Percentiles rank a stretch among this genome's conserved stretches.
These are phyloP conservation scores for Coelastrella sp. DNA, from an alignment of 139 green algal genomes.

Conservation along the genomic window DNA sequence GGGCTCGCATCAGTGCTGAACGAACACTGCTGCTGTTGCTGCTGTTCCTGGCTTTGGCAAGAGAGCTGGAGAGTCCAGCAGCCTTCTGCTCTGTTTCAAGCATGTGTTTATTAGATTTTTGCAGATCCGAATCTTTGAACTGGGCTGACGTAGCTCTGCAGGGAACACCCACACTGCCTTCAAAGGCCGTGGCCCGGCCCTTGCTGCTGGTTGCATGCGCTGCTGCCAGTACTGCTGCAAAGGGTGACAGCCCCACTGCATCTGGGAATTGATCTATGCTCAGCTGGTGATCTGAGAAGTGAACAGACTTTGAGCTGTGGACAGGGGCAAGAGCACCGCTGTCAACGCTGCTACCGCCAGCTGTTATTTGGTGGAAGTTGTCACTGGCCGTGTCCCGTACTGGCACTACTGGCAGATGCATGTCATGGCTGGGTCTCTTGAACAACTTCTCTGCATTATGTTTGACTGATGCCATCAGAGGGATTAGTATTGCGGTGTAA, in stretches of 20 bases:
- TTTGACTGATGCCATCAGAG: background rate
- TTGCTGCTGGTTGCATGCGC: background rate
- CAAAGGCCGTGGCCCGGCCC: no score
- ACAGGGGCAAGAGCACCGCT: background rate
- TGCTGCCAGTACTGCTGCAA: background rate
- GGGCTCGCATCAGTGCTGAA: background rate
- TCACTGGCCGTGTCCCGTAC: background rate
- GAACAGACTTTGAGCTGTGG: background rate
- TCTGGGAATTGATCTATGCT: background rate
- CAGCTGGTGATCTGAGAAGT: background rate
- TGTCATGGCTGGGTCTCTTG: background rate
- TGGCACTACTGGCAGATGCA: no score
- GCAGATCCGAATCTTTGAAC: no score
- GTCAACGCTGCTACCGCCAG: background rate
- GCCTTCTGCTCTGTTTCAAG: background rate
- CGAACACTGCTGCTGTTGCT: background rate
- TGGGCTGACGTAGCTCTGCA: no score
- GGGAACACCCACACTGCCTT: no score
- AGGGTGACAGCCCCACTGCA: background rate
- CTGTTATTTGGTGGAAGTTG: background rate
- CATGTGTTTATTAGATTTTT: no score
- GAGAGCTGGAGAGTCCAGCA: background rate
- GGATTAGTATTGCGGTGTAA: slow-evolving; percentile 5
- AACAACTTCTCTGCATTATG: background rate
- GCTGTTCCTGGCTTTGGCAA: background rate